Evolutionary conservation across 495 filamentous ascomycete genomes (phyloP).

Genomic region (Penicillium samsonianum): DNA sequence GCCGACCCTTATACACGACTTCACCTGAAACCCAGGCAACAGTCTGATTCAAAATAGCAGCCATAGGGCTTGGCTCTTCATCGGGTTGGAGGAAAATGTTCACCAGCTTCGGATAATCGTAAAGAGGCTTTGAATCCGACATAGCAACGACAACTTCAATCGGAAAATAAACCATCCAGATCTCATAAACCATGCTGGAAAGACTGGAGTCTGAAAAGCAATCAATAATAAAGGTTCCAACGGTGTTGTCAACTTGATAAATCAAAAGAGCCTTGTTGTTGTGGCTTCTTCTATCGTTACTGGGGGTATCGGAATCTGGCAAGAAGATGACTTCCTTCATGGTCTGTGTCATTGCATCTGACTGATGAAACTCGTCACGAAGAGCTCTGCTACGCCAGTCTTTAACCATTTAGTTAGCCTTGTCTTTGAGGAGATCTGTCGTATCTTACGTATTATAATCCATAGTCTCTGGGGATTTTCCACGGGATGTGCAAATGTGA

Average conservation of each 20-base stretch:
- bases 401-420: slow-evolving; percentile 5
- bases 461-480: slow-evolving; percentile 12
- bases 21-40: background rate
- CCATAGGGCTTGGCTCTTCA: background rate
- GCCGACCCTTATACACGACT: background rate
- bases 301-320: slow-evolving; percentile 2
- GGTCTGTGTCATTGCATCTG: slow-evolving; percentile 5
- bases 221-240: background rate
- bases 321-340: slow-evolving; percentile 1
- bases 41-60: background rate
- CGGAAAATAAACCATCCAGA: slow-evolving; percentile 14
- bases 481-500: slow-evolving; percentile 5
- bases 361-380: slow-evolving; percentile 8
- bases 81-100: background rate
- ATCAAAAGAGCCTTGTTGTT: slow-evolving; percentile 2
- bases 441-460: slow-evolving; percentile 13
- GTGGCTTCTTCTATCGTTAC: background rate
- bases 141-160: slow-evolving; percentile 5
- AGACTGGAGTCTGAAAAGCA: slow-evolving; percentile 7
- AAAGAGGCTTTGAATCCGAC: slow-evolving; percentile 1
- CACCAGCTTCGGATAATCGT: background rate
- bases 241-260: slow-evolving; percentile 1
- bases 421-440: background rate
- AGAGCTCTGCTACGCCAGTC: slow-evolving; percentile 4
- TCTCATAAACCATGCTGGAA: slow-evolving; percentile 8